Evolutionary conservation across 2,329 filamentous ascomycete species (phyloP).

Genomic region (Balansia obtecta): DNA sequence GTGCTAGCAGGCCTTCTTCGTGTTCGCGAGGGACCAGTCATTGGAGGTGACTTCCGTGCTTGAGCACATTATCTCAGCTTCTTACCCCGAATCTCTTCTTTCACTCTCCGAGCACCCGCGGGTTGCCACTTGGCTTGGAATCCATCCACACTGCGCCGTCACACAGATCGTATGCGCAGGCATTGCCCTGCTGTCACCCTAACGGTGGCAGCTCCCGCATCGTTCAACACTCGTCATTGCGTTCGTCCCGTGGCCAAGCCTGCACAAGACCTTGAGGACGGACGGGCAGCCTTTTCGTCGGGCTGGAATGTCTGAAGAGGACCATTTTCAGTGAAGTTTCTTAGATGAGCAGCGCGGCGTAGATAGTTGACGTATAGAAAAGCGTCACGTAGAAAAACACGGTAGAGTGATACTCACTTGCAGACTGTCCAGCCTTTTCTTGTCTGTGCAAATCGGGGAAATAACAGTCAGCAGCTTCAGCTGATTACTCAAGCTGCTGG

Average conservation of each 20-base stretch:
- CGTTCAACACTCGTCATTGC: conserved; percentile 53
- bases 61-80: conserved; percentile 40
- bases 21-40: conserved; percentile 58
- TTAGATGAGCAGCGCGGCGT: no score
- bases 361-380: no score
- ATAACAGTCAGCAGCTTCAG: no score
- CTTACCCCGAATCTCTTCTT: conserved; percentile 32
- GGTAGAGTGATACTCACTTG: no score
- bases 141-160: conserved; percentile 48
- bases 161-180: conserved; percentile 45
- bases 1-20: conserved; percentile 54
- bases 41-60: conserved; percentile 51
- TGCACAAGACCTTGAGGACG: conserved; percentile 36
- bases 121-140: conserved; percentile 34
- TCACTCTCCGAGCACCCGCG: conserved; percentile 36
- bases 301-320: no score
- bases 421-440: no score
- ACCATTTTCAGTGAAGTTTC: no score
- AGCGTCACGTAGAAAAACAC: no score
- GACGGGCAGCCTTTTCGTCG: no score
- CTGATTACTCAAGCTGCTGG: no score
- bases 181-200: conserved; percentile 48
- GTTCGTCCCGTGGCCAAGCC: conserved; percentile 46
- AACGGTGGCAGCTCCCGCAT: conserved; percentile 45
- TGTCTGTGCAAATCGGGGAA: no score